phyloP scores from a whole-genome alignment of 352 stramenopile genomes.

The Pythium rishiriense region DNA sequence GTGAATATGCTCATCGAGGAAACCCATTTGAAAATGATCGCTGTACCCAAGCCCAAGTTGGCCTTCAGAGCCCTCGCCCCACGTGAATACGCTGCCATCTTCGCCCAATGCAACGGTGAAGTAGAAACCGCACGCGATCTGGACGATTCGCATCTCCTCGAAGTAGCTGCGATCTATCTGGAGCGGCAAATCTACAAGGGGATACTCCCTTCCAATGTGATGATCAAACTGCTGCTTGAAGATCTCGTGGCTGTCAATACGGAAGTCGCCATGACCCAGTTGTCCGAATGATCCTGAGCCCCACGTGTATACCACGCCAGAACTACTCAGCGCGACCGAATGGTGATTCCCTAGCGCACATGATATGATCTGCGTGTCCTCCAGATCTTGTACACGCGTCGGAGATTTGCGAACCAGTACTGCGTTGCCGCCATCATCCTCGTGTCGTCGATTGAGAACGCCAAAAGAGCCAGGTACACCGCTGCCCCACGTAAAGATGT shows the following conservation, averaged over 20 bases:
- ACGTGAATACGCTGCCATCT: slow-evolving; percentile 70
- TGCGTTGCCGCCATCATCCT: slow-evolving; percentile 6
- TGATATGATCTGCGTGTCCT: slow-evolving; percentile 47
- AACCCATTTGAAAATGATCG: slow-evolving; percentile 66
- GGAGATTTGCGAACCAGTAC: slow-evolving; percentile 35
- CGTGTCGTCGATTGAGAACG: slow-evolving; percentile 25
- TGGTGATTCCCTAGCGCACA: slow-evolving; percentile 63
- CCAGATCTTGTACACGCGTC: slow-evolving; percentile 65
- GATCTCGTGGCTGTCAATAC: slow-evolving; percentile 40
- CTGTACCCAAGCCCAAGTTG: slow-evolving; percentile 67
- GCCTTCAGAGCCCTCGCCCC: slow-evolving; percentile 73
- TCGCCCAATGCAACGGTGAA: slow-evolving; percentile 71
- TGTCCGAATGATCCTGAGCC: slow-evolving; percentile 66
- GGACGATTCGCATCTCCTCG: slow-evolving; percentile 66
- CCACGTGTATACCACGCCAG: slow-evolving; percentile 71
- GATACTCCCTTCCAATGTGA: slow-evolving; percentile 66
- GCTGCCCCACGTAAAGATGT: slow-evolving; percentile 72
- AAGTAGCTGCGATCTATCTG: slow-evolving; percentile 72
- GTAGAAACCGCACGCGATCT: slow-evolving; percentile 77
- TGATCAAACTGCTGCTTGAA: slow-evolving; percentile 69
- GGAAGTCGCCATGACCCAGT: slow-evolving; percentile 72
- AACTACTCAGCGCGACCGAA: slow-evolving; percentile 60
- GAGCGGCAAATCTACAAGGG: slow-evolving; percentile 64
- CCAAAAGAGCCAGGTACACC: slow-evolving; percentile 68
- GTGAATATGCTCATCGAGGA: slow-evolving; percentile 67